Base-by-base conservation (phyloP, 306 rosid species). In the Senna siamea region DNA sequence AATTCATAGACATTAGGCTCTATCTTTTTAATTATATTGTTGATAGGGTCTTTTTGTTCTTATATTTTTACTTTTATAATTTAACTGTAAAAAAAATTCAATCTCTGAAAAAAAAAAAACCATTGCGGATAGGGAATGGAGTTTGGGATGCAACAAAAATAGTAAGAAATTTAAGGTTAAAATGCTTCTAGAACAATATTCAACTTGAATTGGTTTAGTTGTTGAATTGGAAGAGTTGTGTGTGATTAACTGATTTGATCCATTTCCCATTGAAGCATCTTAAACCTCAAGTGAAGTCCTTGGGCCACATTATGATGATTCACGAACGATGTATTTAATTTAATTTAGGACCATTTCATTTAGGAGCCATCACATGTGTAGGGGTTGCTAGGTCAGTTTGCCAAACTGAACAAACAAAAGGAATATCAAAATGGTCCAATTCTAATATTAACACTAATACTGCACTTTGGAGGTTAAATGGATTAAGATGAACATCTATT, bases 131-230 rank as follows among this genome's bases (percentile, higher is more conserved):
- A n/a, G n/a, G n/a, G n/a, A n/a, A n/a, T n/a, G n/a, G n/a, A n/a
- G n/a, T n/a, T n/a, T n/a, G n/a, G n/a, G n/a, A n/a, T n/a, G n/a
- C n/a, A n/a, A n/a, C n/a, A n/a, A n/a, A n/a, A n/a, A n/a, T n/a
- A n/a, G n/a, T n/a, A n/a, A n/a, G n/a, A n/a, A n/a, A n/a, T n/a
- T n/a, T n/a, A n/a, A n/a, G n/a, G n/a, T n/a, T n/a, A n/a, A n/a
- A n/a, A 26, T 26, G 30, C 30, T 26, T 26, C 2, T 26, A 26
- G 30, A 26, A 26, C 30, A 26, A 26, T 48, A 18, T 40, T 56
- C 55, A 71, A 72, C 20, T 65, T 72, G 84, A 77, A 32, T 43
- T 65, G 74, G 69, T 69, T 26, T 62, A 69, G 46, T 60, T 10
- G 22, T 50, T 5, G 76, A 69, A 79, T n/a, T 12, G 34, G 57